Percentiles rank a stretch among this genome's conserved stretches.
Conservation (phyloP, 2,329 filamentous ascomycete species). For the Aureobasidium sp. region DNA sequence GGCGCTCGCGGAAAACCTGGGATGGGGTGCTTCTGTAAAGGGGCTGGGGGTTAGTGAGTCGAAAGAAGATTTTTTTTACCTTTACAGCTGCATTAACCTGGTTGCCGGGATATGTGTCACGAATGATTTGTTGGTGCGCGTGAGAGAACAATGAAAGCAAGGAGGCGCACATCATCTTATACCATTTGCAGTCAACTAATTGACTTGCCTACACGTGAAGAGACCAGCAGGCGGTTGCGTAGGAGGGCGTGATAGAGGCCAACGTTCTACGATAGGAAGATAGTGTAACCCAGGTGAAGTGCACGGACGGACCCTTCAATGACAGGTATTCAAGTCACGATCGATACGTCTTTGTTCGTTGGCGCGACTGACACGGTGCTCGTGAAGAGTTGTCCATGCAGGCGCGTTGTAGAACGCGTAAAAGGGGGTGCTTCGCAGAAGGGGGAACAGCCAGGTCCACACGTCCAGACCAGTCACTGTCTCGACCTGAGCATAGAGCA, state of each 20-base stretch:
- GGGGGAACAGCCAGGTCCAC: not conserved
- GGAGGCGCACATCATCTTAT: slow-evolving; percentile 8
- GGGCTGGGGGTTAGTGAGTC: slow-evolving; percentile 14
- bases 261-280: slow-evolving; percentile 13
- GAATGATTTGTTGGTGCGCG: slow-evolving; percentile 11
- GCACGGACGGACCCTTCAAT: slow-evolving; percentile 9
- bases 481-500: not conserved
- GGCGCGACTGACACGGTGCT: not conserved
- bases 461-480: not conserved
- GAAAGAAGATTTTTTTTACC: slow-evolving; percentile 7
- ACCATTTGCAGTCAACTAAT: not conserved
- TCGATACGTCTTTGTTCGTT: slow-evolving; percentile 3
- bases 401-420: slow-evolving; percentile 14
- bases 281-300: slow-evolving; percentile 14
- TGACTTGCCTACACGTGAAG: not conserved
- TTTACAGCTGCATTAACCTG: slow-evolving; percentile 15
- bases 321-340: slow-evolving; percentile 9
- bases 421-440: not conserved
- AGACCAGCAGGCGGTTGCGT: not conserved
- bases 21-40: slow-evolving; percentile 12
- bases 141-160: slow-evolving; percentile 14
- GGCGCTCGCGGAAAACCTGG: slow-evolving; percentile 9
- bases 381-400: slow-evolving; percentile 13
- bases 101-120: slow-evolving; percentile 13
- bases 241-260: slow-evolving; percentile 11